These are phyloP conservation scores for Neurospora sp. DNA, from an alignment of 495 filamentous ascomycete species.

Conservation along the genomic window DNA sequence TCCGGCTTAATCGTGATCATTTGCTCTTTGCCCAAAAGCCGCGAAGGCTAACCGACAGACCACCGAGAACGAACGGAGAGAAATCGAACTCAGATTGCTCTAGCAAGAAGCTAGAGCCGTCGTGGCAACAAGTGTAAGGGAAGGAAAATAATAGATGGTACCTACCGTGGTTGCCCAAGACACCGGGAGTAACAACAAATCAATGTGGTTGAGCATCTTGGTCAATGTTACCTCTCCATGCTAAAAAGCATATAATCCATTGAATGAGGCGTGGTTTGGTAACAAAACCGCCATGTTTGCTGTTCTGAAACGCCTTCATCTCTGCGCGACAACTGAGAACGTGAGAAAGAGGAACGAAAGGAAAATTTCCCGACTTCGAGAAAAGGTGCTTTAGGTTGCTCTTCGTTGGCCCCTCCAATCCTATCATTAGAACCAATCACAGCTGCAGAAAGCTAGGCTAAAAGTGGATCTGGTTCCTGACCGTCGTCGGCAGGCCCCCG, in stretches of 20 bases:
- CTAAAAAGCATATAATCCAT: background rate
- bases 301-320: background rate
- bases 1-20: conserved; percentile 94
- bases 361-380: background rate
- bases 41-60: conserved; percentile 17
- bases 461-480: background rate
- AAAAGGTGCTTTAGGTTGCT: background rate
- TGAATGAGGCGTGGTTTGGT: background rate
- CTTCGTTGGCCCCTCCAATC: background rate
- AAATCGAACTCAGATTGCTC: conserved; percentile 37
- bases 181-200: background rate
- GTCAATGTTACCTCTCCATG: background rate
- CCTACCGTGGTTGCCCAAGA: conserved; percentile 2
- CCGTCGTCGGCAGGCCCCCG: background rate
- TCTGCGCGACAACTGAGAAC: background rate
- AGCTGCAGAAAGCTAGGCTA: background rate
- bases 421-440: background rate
- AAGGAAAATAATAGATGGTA: background rate
- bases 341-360: background rate
- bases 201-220: background rate
- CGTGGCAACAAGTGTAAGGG: conserved; percentile 18
- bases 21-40: conserved; percentile 34
- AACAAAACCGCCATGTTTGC: background rate
- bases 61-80: conserved; percentile 34
- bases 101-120: conserved; percentile 27